A percentile compares a stretch with the other conserved stretches of the same genome.
These are phyloP conservation scores for Aphanomyces astaci DNA, from an alignment of 352 stramenopile species.

Conservation along the genomic window DNA sequence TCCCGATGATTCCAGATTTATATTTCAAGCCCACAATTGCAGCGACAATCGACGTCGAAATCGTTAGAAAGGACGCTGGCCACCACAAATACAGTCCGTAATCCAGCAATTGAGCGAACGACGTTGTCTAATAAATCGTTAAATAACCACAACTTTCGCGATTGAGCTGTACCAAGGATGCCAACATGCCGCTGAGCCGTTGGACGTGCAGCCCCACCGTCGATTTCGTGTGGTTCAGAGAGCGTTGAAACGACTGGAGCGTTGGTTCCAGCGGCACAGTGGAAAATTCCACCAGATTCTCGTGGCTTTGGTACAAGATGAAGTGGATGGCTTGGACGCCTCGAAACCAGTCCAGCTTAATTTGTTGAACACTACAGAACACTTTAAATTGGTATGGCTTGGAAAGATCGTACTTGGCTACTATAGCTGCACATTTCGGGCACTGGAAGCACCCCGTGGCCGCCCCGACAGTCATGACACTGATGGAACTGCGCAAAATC, in stretches of 20 bases:
- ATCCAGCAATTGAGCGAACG: conserved; percentile 29
- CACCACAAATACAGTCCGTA: conserved; percentile 32
- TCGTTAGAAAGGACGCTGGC: conserved; percentile 28
- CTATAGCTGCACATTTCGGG: conserved; percentile 40
- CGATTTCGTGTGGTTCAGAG: conserved; percentile 29
- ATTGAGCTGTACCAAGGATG: conserved; percentile 24
- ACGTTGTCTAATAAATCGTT: conserved; percentile 13
- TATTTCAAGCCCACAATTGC: conserved; percentile 33
- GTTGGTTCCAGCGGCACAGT: conserved; percentile 25
- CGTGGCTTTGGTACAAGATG: conserved; percentile 13
- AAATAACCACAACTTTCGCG: background rate
- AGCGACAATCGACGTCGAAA: conserved; percentile 30
- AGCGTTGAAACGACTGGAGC: conserved; percentile 31
- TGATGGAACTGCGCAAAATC: conserved; percentile 37
- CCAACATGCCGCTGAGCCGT: conserved; percentile 21
- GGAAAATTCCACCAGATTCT: conserved; percentile 8
- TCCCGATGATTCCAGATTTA: conserved; percentile 33
- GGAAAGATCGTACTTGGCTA: too few species aligned
- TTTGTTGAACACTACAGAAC: too few species aligned
- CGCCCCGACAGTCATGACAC: conserved; percentile 48
- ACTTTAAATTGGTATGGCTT: too few species aligned
- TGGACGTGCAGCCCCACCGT: conserved; percentile 19
- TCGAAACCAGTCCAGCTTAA: conserved; percentile 46
- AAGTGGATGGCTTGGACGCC: conserved; percentile 36
- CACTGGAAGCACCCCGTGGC: conserved; percentile 56